Base-by-base conservation (phyloP, 495 filamentous ascomycete genomes). In the Venustampulla echinocandica region DNA sequence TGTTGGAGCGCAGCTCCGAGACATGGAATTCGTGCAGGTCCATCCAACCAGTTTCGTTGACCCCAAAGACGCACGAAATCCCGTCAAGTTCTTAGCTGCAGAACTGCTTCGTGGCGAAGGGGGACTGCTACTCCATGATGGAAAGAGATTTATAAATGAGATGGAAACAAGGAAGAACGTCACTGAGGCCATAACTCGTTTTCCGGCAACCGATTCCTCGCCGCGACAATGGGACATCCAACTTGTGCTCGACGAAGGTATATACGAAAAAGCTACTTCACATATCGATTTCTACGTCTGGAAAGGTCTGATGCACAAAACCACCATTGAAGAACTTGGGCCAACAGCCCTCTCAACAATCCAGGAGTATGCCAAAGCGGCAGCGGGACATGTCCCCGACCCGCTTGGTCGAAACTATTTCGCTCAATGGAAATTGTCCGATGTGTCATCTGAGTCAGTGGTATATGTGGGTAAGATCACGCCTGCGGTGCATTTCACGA, bases 11-110 rank as follows among this genome's bases (percentile, higher is more conserved):
- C 53, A 55, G 19, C 57, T 78, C 20, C 60, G 79, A 10, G 77
- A 81, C 46, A 80, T 81, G 76, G 70, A 74, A 2, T 59, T 61
- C 44, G 73, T 78, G 10, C 74, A 78, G 57, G 65, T 78, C 17
- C 75, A 79, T 56, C 84, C 84, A 3, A 87, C 84, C 2, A 81
- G 82, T 41, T 78, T 89, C 38, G 71, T 87, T 2, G 84, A 87
- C 59, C 80, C 83, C 17, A 76, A 56, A 7, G 52, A 57, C 33
- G 56, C 64, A 2, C 10, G 24, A 1, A 49, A 57, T 5, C 48
- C 56, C 25, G 61, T 76, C 24, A 79, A 80, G 58, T 74, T 81
- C 52, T 66, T 80, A n/a, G 76, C 77, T 0, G 76, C 77, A 0
- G 77, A 81, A 58, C 63, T 76, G 37, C 56, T 81, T 22, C 57